Evolutionary conservation across 2,329 filamentous ascomycete genomes (phyloP).

Genomic region (Knoxdaviesia capensis): DNA sequence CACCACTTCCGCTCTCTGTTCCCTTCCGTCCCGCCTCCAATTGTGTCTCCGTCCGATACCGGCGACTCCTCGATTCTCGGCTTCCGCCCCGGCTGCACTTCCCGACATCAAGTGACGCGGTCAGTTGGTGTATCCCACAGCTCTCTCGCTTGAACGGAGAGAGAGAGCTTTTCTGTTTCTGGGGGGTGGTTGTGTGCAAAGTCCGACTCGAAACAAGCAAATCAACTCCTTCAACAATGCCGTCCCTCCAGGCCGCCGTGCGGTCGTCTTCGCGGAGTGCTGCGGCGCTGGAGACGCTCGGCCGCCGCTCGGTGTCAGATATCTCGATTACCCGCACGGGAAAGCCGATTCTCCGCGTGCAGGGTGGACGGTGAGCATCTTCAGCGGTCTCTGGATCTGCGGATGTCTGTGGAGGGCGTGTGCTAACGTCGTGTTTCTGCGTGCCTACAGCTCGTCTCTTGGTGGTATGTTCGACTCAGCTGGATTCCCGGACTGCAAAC

Average conservation of each 20-base stretch:
- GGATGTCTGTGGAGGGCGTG: neutral
- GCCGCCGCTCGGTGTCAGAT: constrained; percentile 48
- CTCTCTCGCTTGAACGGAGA: no score
- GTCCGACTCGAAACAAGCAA: constrained; percentile 2
- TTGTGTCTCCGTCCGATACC: no score
- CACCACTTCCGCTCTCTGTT: no score
- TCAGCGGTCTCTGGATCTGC: neutral
- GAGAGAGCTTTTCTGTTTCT: neutral
- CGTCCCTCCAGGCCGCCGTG: constrained; percentile 33
- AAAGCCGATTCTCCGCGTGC: constrained; percentile 76
- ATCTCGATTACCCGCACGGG: constrained; percentile 86
- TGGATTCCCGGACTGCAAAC: neutral
- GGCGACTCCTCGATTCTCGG: no score
- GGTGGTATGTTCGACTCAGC: constrained; percentile 41
- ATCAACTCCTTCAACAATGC: constrained; percentile 22
- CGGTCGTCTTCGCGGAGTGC: constrained; percentile 24
- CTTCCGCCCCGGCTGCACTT: no score
- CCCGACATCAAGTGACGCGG: neutral
- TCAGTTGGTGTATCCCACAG: no score
- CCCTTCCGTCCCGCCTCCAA: no score
- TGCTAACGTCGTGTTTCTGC: constrained; percentile 10
- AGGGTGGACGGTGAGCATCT: constrained; percentile 65
- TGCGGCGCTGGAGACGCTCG: constrained; percentile 23
- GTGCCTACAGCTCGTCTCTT: constrained; percentile 49
- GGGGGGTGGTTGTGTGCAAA: constrained; percentile 2